phyloP scores from a whole-genome alignment of 192 early-diverging fungal species.

The Gamsiella multidivaricata region DNA sequence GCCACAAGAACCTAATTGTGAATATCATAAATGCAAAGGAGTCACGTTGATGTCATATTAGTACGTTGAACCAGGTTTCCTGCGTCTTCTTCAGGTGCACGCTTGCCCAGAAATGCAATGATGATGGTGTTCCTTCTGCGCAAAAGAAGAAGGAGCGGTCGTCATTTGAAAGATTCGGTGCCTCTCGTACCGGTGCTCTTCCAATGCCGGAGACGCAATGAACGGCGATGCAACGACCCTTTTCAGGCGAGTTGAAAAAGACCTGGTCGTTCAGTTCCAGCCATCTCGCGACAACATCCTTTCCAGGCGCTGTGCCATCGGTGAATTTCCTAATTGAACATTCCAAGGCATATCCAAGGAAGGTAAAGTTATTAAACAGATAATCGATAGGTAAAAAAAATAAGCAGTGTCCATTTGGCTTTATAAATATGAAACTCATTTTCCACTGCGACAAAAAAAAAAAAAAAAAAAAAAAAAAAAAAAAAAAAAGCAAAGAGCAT shows the following conservation, averaged over 20 bases:
- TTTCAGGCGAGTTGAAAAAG: slow-evolving; percentile 23
- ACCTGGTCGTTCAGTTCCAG: slow-evolving; percentile 53
- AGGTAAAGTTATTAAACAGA: too few species aligned
- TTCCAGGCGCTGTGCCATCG: slow-evolving; percentile 72
- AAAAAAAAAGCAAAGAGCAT: not conserved
- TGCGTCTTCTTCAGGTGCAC: too few species aligned
- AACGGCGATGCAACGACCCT: slow-evolving; percentile 56
- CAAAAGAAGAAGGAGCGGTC: not conserved
- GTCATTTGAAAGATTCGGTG: too few species aligned
- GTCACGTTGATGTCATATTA: slow-evolving; percentile 14
- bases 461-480: not conserved
- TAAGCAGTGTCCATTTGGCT: too few species aligned
- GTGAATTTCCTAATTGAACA: slow-evolving; percentile 72
- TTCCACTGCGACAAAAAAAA: not conserved
- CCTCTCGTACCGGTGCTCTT: slow-evolving; percentile 76
- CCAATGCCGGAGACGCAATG: slow-evolving; percentile 85
- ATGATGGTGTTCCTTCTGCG: too few species aligned
- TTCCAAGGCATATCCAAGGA: too few species aligned
- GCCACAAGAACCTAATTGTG: slow-evolving; percentile 66
- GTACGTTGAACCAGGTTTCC: not conserved
- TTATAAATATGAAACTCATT: not conserved
- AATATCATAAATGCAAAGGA: not conserved
- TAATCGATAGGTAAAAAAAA: too few species aligned
- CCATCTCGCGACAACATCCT: slow-evolving; percentile 53
- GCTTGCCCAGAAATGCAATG: too few species aligned